Evolutionary conservation across 139 green algal species (phyloP).

Genomic region (Micractinium sp.): DNA sequence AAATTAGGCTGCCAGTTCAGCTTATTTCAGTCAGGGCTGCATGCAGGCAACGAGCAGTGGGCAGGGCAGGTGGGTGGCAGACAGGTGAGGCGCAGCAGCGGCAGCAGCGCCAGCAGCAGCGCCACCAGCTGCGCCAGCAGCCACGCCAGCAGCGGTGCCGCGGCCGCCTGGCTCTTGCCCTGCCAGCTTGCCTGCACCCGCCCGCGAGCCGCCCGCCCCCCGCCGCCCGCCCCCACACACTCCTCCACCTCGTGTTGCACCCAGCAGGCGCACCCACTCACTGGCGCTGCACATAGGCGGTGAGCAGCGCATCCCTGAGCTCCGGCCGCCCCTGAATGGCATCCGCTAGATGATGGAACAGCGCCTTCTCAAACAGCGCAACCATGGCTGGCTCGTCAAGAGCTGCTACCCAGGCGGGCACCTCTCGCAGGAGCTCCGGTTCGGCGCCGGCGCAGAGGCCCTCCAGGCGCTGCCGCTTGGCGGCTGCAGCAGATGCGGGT

Average conservation of each 20-base stretch:
- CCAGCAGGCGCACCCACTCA: not conserved
- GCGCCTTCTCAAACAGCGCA: conserved; percentile 10
- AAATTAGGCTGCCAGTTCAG: not conserved
- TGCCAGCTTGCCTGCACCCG: not conserved
- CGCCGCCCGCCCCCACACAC: not conserved
- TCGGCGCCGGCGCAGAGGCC: not conserved
- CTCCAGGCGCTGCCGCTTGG: conserved; percentile 3
- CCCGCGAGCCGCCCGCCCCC: too few relatives aligned
- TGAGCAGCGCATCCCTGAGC: conserved; percentile 18
- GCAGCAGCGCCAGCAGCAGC: not conserved
- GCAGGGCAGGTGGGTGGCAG: too few relatives aligned
- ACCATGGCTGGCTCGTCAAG: conserved; percentile 9
- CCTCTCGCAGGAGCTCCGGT: not conserved
- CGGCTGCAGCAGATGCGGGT: not conserved
- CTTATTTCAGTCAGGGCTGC: not conserved
- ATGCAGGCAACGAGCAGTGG: too few relatives aligned
- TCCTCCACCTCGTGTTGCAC: not conserved
- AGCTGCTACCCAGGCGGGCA: not conserved
- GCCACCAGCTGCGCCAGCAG: too few relatives aligned
- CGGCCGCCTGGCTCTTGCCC: not conserved
- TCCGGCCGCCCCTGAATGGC: not conserved
- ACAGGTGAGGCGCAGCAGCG: too few relatives aligned
- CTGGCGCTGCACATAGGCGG: not conserved
- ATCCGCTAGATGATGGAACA: not conserved
- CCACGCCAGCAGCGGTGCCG: not conserved